These are phyloP conservation scores for Alternaria viburni DNA, from an alignment of 2,329 filamentous ascomycete genomes.

Conservation along the genomic window DNA sequence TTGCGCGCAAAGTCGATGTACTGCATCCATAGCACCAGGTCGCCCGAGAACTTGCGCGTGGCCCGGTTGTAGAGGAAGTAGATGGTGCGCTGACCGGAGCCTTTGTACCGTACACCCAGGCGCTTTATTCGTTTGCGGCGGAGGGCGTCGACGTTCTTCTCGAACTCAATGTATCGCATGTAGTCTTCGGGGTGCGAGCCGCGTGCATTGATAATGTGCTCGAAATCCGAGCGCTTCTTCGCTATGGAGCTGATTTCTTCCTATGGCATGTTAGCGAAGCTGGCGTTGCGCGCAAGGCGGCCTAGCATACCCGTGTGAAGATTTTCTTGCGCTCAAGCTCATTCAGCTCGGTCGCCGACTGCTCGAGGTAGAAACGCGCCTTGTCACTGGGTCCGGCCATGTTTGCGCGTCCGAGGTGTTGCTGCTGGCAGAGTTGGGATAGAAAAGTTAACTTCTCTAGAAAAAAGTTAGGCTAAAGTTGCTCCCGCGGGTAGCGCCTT, in stretches of 20 bases:
- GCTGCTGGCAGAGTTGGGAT: slow-evolving; percentile 15
- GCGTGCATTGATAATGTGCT: slow-evolving; percentile 86
- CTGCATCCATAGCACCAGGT: slow-evolving; percentile 83
- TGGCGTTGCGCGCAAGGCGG: background rate
- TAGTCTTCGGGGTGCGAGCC: slow-evolving; percentile 77
- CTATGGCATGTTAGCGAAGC: slow-evolving; percentile 51
- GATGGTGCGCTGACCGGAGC: slow-evolving; percentile 78
- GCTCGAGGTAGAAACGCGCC: slow-evolving; percentile 92
- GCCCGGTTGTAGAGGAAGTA: slow-evolving; percentile 89
- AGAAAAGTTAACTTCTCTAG: slow-evolving; percentile 26
- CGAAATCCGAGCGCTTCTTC: slow-evolving; percentile 88
- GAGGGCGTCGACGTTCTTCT: slow-evolving; percentile 72
- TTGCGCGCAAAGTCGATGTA: slow-evolving; percentile 83
- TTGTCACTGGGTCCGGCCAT: slow-evolving; percentile 92
- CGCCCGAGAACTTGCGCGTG: slow-evolving; percentile 82
- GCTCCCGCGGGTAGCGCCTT: slow-evolving; percentile 28
- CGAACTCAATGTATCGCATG: slow-evolving; percentile 78
- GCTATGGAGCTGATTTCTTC: slow-evolving; percentile 90
- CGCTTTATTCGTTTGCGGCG: slow-evolving; percentile 83
- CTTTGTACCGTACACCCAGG: slow-evolving; percentile 74
- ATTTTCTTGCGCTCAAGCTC: slow-evolving; percentile 92
- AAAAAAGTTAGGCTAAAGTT: slow-evolving; percentile 25
- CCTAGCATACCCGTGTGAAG: slow-evolving; percentile 71
- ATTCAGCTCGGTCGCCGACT: slow-evolving; percentile 87
- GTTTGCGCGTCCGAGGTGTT: slow-evolving; percentile 23